Base-by-base conservation (phyloP, 2,329 filamentous ascomycete species). In the Cryphonectria carpinicola region DNA sequence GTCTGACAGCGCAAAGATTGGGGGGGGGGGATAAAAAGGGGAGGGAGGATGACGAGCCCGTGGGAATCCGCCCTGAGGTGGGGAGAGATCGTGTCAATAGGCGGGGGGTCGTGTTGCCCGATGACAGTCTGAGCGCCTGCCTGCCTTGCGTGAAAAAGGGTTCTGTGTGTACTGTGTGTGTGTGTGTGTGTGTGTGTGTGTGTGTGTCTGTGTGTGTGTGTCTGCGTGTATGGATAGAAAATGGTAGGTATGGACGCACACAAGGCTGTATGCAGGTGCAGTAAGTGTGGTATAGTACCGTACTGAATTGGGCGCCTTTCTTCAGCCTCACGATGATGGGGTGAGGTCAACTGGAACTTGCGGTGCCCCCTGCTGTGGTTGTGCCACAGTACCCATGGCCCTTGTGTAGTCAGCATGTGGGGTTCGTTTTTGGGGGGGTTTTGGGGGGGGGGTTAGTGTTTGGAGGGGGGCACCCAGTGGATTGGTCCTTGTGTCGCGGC, bases 251-350 rank as follows among this genome's bases (percentile, higher is more conserved):
- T n/a, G 8, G 6, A 54, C 22, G 13, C 6, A 32, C 6, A 32
- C 56, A 22, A 60, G 56, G 56, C 56, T 61, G 58, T n/a, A 37
- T 43, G 41, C 41, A 43, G 6, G 41, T 43, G 41, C 41, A 43
- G 14, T 14, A 43, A 6, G 41, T 43, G 41, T 43, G 13, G 39
- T 41, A 13, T 8, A 14, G 39, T 3, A 43, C 41, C 22, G 17
- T 56, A 17, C 52, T 17, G 52, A 14, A 14, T 17, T 28, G 25
- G 25, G 52, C 13, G 52, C 13, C 25, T 7, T 7, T 13, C 25
- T 37, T 61, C 32, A 61, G 58, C 58, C 58, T 61, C 58, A 61
- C 54, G 25, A 60, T 39, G 32, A 39, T 39, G 35, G 22, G 58
- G 58, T 61, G 58, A 61, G 58, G 58, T 61, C 35, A 35, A 61